phyloP scores from a whole-genome alignment of 495 filamentous ascomycete species.

The Venustampulla echinocandica region DNA sequence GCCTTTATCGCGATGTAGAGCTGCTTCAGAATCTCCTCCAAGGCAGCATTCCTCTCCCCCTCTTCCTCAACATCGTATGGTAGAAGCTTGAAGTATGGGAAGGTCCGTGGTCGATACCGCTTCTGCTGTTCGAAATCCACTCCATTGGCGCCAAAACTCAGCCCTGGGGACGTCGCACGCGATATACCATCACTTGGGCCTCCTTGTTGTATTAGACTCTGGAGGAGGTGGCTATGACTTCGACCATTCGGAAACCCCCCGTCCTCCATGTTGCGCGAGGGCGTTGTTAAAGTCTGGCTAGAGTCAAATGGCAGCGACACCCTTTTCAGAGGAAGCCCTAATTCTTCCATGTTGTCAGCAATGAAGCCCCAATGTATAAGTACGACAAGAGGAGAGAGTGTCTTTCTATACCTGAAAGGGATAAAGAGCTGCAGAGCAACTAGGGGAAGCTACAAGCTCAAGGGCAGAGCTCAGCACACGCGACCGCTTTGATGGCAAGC shows the following conservation, averaged over 20 bases:
- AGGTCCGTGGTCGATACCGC: slow-evolving; percentile 81
- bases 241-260: slow-evolving; percentile 16
- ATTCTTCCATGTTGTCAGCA: slow-evolving; percentile 4
- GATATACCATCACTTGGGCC: slow-evolving; percentile 17
- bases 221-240: slow-evolving; percentile 17
- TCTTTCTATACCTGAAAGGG: neutral
- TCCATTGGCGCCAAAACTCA: slow-evolving; percentile 16
- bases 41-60: slow-evolving; percentile 56
- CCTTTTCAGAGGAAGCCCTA: slow-evolving; percentile 7
- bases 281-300: neutral
- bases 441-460: neutral
- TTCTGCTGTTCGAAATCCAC: slow-evolving; percentile 26
- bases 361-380: neutral
- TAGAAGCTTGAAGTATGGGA: slow-evolving; percentile 80
- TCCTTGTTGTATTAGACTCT: slow-evolving; percentile 16
- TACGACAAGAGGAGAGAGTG: neutral
- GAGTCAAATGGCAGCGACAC: neutral
- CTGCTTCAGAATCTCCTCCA: slow-evolving; percentile 80
- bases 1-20: slow-evolving; percentile 86
- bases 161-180: slow-evolving; percentile 24
- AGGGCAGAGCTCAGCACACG: neutral
- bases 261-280: slow-evolving; percentile 18
- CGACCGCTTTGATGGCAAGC: slow-evolving; percentile 8
- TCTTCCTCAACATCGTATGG: slow-evolving; percentile 82
- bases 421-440: neutral